phyloP scores from a whole-genome alignment of 192 early-diverging fungal genomes.

The Fimicolochytrium jonesii region DNA sequence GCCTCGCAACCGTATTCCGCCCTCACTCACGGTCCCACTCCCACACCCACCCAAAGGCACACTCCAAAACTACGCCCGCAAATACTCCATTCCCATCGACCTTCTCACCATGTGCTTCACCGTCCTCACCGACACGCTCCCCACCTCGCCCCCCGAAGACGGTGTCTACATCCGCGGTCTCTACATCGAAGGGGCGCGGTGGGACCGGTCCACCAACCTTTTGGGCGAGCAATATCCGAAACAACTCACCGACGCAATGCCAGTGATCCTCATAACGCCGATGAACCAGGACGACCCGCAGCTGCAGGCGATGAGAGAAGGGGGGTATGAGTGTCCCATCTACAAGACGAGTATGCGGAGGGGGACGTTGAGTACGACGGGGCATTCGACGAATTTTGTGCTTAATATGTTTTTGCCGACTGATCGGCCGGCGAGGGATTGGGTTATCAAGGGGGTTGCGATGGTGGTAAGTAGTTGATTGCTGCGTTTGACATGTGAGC shows the following conservation, averaged over 20 bases:
- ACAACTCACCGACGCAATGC: slow-evolving; percentile 52
- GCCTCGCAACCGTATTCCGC: background rate
- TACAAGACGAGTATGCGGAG: slow-evolving; percentile 58
- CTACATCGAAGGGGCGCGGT: slow-evolving; percentile 57
- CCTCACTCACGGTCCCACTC: background rate
- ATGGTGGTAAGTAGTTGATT: slow-evolving; percentile 28
- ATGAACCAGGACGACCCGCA: slow-evolving; percentile 41
- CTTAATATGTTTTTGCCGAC: slow-evolving; percentile 47
- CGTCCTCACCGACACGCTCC: slow-evolving; percentile 39
- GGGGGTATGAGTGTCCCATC: slow-evolving; percentile 52
- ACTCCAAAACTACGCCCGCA: slow-evolving; percentile 62
- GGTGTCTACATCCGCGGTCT: slow-evolving; percentile 56
- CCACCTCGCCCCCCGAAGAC: slow-evolving; percentile 38
- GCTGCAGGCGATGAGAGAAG: slow-evolving; percentile 23
- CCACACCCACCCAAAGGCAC: slow-evolving; percentile 30
- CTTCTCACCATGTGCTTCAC: slow-evolving; percentile 50
- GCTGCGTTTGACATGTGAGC: background rate
- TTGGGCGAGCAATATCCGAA: slow-evolving; percentile 51
- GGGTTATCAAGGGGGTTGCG: slow-evolving; percentile 54
- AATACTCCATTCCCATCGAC: slow-evolving; percentile 63
- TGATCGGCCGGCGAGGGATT: slow-evolving; percentile 36
- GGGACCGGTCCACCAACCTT: slow-evolving; percentile 39
- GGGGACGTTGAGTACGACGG: slow-evolving; percentile 58
- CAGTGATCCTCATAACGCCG: slow-evolving; percentile 51
- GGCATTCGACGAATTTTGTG: slow-evolving; percentile 59